phyloP scores from a whole-genome alignment of 2,329 filamentous ascomycete genomes.

The Aspergillus fischeri region DNA sequence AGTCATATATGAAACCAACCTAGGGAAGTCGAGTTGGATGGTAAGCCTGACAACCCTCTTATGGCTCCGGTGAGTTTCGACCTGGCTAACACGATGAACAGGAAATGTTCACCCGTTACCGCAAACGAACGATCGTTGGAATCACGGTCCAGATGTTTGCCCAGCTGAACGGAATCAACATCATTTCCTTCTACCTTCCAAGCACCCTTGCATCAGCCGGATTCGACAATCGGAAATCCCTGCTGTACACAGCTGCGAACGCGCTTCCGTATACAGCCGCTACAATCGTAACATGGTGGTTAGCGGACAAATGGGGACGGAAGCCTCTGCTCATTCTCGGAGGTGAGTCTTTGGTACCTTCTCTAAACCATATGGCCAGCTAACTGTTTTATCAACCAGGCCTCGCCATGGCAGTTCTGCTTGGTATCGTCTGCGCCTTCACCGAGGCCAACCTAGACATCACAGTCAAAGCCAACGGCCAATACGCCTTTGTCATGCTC shows the following conservation, averaged over 20 bases:
- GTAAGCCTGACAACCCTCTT: constrained; percentile 16
- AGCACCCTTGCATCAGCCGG: constrained; percentile 34
- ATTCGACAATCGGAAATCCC: constrained; percentile 34
- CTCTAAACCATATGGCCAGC: neutral
- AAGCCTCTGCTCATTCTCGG: constrained; percentile 31
- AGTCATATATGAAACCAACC: constrained; percentile 32
- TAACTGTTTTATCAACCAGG: constrained; percentile 10
- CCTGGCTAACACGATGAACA: constrained; percentile 1
- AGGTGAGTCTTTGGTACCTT: constrained; percentile 6
- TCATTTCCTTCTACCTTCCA: constrained; percentile 43
- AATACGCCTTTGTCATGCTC: constrained; percentile 38
- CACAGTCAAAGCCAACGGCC: constrained; percentile 31
- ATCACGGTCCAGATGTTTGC: constrained; percentile 42
- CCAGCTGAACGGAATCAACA: constrained; percentile 41
- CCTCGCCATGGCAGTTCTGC: constrained; percentile 30
- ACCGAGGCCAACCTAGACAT: constrained; percentile 26
- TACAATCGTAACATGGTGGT: constrained; percentile 37
- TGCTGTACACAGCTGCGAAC: constrained; percentile 40
- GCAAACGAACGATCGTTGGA: constrained; percentile 40
- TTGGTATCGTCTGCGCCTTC: constrained; percentile 38
- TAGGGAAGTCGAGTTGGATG: constrained; percentile 31
- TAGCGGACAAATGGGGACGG: constrained; percentile 40
- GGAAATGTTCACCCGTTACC: constrained; percentile 43
- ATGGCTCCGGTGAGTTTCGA: neutral
- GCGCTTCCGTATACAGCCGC: constrained; percentile 39